Evolutionary conservation across 2,329 filamentous ascomycete genomes (phyloP).

Genomic region (Fusarium guadeloupense): DNA sequence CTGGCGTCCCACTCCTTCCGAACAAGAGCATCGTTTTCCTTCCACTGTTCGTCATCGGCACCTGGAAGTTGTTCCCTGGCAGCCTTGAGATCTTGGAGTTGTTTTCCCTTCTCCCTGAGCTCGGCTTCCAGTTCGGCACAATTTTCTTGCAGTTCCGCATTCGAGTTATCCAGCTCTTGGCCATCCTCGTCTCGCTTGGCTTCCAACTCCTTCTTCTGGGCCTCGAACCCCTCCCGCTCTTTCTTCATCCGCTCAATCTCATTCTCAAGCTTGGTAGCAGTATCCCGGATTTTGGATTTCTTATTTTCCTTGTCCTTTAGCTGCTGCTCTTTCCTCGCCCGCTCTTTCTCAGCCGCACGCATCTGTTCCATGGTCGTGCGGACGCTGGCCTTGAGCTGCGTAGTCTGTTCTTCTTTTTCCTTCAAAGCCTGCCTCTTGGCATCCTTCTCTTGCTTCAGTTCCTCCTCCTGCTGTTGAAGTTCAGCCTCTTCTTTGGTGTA

Average conservation of each 20-base stretch:
- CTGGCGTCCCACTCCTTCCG: constrained; percentile 65
- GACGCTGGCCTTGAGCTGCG: constrained; percentile 83
- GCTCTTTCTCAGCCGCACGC: constrained; percentile 80
- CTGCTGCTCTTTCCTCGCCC: constrained; percentile 77
- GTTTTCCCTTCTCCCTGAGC: constrained; percentile 71
- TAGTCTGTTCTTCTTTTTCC: constrained; percentile 90
- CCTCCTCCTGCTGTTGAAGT: constrained; percentile 69
- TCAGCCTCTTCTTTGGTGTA: constrained; percentile 78
- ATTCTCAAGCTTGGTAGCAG: constrained; percentile 73
- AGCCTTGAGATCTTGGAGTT: constrained; percentile 78
- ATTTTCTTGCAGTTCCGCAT: constrained; percentile 70
- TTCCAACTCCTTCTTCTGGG: constrained; percentile 62
- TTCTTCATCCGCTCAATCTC: constrained; percentile 68
- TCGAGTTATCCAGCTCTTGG: constrained; percentile 63
- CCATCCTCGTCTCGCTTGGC: constrained; percentile 62
- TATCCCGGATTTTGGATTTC: constrained; percentile 74
- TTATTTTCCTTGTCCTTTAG: constrained; percentile 75
- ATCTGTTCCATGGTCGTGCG: constrained; percentile 83
- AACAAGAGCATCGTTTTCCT: constrained; percentile 60
- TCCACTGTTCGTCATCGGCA: constrained; percentile 67
- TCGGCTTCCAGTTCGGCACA: constrained; percentile 74
- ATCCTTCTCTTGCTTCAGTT: constrained; percentile 80
- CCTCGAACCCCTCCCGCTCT: constrained; percentile 63
- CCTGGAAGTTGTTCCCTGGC: constrained; percentile 71
- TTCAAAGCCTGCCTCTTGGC: constrained; percentile 79